These are phyloP conservation scores for Penicillium fimorum DNA, from an alignment of 495 filamentous ascomycete genomes.

Conservation along the genomic window DNA sequence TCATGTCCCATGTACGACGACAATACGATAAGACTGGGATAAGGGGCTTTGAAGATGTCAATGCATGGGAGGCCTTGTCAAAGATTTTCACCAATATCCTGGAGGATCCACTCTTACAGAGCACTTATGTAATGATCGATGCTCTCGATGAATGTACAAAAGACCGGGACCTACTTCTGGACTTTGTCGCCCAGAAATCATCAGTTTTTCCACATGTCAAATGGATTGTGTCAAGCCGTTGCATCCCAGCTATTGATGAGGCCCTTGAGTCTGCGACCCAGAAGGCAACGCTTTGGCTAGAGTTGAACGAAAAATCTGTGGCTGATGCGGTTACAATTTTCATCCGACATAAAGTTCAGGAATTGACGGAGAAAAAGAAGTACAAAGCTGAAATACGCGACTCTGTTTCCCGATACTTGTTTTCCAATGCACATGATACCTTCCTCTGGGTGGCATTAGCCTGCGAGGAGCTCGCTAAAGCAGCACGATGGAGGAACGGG, in stretches of 20 bases:
- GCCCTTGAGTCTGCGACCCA: constrained; percentile 1
- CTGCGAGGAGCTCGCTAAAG: constrained; percentile 16
- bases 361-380: constrained; percentile 13
- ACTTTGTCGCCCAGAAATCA: constrained; percentile 26
- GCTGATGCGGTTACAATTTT: constrained; percentile 23
- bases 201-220: constrained; percentile 19
- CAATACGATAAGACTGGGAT: no score
- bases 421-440: constrained; percentile 25
- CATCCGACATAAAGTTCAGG: constrained; percentile 34
- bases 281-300: constrained; percentile 18
- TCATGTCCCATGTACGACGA: no score
- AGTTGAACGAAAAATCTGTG: constrained; percentile 20
- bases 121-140: constrained; percentile 43
- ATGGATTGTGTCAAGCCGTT: constrained; percentile 34
- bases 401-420: constrained; percentile 18
- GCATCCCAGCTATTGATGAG: constrained; percentile 22
- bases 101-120: constrained; percentile 22
- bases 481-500: neutral
- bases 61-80: no score
- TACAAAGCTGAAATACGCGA: constrained; percentile 5
- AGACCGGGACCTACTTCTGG: constrained; percentile 28
- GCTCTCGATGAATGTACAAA: constrained; percentile 48
- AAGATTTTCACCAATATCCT: no score
- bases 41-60: no score
- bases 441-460: constrained; percentile 40